phyloP scores from a whole-genome alignment of 2,329 filamentous ascomycete species.

The Metarhizium guizhouense region DNA sequence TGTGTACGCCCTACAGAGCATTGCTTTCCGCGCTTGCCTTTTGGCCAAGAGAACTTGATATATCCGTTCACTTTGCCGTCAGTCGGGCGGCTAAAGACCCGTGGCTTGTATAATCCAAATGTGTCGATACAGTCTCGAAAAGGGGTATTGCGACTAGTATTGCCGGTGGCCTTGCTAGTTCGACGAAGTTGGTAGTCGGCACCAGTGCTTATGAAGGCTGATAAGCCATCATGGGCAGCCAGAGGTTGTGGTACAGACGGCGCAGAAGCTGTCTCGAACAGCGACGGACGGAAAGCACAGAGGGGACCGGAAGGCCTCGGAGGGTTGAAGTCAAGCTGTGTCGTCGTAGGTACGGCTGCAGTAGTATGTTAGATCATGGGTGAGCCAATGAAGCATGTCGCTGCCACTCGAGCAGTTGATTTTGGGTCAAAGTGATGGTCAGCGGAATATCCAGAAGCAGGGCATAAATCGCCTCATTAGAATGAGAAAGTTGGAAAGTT shows the following conservation, averaged over 20 bases:
- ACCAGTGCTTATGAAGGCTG: too few relatives aligned
- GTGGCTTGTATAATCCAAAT: conserved; percentile 14
- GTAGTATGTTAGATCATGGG: conserved; percentile 19
- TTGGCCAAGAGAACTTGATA: conserved; percentile 29
- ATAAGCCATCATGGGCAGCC: neutral
- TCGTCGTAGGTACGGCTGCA: conserved; percentile 15
- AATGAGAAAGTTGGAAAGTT: too few relatives aligned
- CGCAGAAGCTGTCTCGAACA: neutral
- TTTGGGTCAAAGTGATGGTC: neutral
- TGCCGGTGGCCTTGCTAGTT: conserved; percentile 1
- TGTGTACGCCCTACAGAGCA: neutral
- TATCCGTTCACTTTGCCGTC: conserved; percentile 29
- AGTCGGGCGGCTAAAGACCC: conserved; percentile 19
- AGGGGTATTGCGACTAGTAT: conserved; percentile 17
- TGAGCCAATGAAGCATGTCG: conserved; percentile 17
- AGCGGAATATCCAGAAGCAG: neutral
- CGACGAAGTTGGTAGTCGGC: conserved; percentile 1
- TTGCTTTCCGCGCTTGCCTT: conserved; percentile 3
- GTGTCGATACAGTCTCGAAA: conserved; percentile 22
- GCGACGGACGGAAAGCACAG: neutral
- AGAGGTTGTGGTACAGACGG: neutral
- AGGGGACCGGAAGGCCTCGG: neutral
- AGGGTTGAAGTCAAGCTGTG: conserved; percentile 8
- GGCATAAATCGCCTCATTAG: too few relatives aligned
- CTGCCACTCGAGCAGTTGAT: neutral